phyloP scores from a whole-genome alignment of 2,329 filamentous ascomycete genomes.

The Trichoderma sp. region DNA sequence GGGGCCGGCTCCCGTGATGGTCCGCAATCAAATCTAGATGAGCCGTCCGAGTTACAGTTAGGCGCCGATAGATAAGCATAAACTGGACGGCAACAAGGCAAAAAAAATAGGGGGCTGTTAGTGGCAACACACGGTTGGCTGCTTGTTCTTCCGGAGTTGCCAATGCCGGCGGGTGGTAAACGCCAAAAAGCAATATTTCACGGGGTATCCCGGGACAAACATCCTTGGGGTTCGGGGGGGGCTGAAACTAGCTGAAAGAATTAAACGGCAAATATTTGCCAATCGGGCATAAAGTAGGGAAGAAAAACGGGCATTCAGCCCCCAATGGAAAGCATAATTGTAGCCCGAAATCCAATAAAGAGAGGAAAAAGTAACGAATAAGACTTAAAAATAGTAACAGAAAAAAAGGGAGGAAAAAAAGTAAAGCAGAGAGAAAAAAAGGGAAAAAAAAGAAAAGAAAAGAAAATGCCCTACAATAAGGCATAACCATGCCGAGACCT shows the following conservation, averaged over 20 bases:
- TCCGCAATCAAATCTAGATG: conserved; percentile 12
- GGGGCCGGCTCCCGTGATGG: neutral
- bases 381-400: conserved; percentile 7
- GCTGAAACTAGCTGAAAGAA: conserved; percentile 3
- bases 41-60: neutral
- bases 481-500: conserved; percentile 6
- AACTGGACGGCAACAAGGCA: neutral
- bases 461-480: neutral
- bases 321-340: neutral
- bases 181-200: neutral
- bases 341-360: neutral
- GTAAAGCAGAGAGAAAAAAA: neutral
- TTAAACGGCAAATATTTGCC: neutral
- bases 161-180: neutral
- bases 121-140: neutral
- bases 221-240: neutral
- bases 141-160: neutral
- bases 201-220: conserved; percentile 12
- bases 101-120: neutral
- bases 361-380: neutral
- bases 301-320: neutral
- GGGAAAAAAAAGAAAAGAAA: neutral
- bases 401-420: neutral
- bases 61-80: conserved; percentile 23
- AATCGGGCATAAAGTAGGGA: neutral